Evolutionary conservation across 1,284 basidiomycete species (phyloP), one percentile per base, ranked within the genome.

Genomic region (Fomitopsis betulina): DNA sequence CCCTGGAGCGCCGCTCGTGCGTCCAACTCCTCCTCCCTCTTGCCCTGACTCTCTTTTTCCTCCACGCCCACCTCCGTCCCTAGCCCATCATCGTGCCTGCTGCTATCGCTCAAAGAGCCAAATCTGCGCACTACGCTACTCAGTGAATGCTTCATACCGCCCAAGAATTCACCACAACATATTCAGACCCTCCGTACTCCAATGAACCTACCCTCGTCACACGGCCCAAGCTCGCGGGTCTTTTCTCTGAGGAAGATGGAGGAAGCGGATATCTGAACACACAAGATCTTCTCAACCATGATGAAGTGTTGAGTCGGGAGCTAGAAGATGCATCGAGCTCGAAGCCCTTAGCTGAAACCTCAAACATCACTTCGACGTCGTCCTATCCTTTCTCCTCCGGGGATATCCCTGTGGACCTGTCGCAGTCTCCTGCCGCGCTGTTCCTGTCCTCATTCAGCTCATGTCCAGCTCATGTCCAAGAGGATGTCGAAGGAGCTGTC

Each of bases 361-460:
- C 32, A 51, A 32, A 51, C 32, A n/a, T 38, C 21, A 9, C 47
- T 9, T 58, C 61, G 3, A 59, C 62, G 1, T 17, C 60, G 19
- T 35, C 57, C 5, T 39, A 45, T 50, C 60, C 35, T 30, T 63
- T 51, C 55, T 65, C 57, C 37, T 65, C 59, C 53, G 65, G 56
- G 39, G 61, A 66, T 38, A 10, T 63, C 27, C 59, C 35, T 12
- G 59, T 60, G 3, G 65, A 69, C 39, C 57, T 70, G 19, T 69
- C 71, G 17, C 71, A 79, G 13, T 91, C 89, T 0, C 89, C 90
- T 1, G 92, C 92, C 0, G 89, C 90, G 1, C 79, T 87, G 70
- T 94, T 93, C 66, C 77, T 94, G 42, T 84, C 87, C 43, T 79
- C 85, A 9, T 93, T 94, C 70, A 79, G 76, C 27, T 75, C 80